Conservation (phyloP, 2,329 filamentous ascomycete species). For the Neonectria sp. region DNA sequence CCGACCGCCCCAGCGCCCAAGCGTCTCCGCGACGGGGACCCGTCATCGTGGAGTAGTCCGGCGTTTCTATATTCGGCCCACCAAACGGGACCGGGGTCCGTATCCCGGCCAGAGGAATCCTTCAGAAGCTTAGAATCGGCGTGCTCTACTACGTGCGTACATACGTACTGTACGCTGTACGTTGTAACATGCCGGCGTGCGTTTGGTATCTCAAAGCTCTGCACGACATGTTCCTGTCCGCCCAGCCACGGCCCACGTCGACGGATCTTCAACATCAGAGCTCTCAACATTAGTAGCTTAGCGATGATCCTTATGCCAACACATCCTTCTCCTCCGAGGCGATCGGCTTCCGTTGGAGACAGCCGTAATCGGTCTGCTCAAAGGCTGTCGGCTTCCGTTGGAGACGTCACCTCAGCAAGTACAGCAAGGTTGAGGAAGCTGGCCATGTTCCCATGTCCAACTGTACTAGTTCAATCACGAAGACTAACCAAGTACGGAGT, state of each 20-base stretch:
- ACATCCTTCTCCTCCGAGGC: slow-evolving; percentile 5
- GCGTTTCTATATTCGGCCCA: slow-evolving; percentile 45
- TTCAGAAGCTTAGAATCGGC: slow-evolving; percentile 7
- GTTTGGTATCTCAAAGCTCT: slow-evolving; percentile 18
- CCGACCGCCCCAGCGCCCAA: slow-evolving; percentile 37
- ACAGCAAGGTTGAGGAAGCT: slow-evolving; percentile 1
- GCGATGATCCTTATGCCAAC: slow-evolving; percentile 28
- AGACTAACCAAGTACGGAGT: slow-evolving; percentile 14
- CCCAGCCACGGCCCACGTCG: slow-evolving; percentile 13
- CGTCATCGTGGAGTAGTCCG: slow-evolving; percentile 30
- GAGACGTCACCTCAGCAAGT: background rate
- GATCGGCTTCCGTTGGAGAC: slow-evolving; percentile 7
- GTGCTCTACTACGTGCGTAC: slow-evolving; percentile 1
- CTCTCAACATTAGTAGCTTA: slow-evolving; percentile 14
- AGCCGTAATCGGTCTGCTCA: background rate
- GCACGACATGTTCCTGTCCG: slow-evolving; percentile 20
- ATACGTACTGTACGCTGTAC: slow-evolving; percentile 8
- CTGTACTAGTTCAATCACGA: background rate
- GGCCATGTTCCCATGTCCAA: slow-evolving; percentile 1
- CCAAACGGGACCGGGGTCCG: slow-evolving; percentile 15
- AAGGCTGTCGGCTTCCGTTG: slow-evolving; percentile 1
- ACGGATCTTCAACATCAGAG: slow-evolving; percentile 20
- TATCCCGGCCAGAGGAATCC: slow-evolving; percentile 13
- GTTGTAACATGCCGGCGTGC: slow-evolving; percentile 7
- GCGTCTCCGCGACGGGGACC: slow-evolving; percentile 28